These are phyloP conservation scores for Neurospora pannonica DNA, from an alignment of 495 filamentous ascomycete species.

Conservation along the genomic window DNA sequence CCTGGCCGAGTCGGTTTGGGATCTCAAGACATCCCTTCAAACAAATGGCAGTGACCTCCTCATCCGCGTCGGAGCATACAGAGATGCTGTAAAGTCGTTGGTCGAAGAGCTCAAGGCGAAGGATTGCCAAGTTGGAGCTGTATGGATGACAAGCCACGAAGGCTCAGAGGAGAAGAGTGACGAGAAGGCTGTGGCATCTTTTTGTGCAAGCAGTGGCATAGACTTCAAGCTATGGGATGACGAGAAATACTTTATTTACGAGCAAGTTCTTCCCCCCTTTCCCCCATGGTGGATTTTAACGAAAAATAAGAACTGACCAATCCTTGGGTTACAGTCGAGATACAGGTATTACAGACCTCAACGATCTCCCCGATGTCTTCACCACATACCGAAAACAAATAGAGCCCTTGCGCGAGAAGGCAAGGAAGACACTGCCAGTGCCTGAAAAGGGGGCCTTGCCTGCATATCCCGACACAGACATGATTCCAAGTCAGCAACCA, in stretches of 20 bases:
- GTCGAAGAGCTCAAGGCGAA: slow-evolving; percentile 36
- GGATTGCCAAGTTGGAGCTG: slow-evolving; percentile 39
- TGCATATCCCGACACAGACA: slow-evolving; percentile 33
- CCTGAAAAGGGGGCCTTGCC: slow-evolving; percentile 38
- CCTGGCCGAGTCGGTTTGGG: slow-evolving; percentile 57
- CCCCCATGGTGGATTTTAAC: neutral
- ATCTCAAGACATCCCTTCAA: slow-evolving; percentile 49
- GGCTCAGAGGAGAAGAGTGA: slow-evolving; percentile 55
- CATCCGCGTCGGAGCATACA: slow-evolving; percentile 50
- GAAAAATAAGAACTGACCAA: neutral
- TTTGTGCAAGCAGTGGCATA: slow-evolving; percentile 37
- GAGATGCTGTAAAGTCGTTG: slow-evolving; percentile 43
- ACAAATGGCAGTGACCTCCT: slow-evolving; percentile 47
- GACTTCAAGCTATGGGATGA: slow-evolving; percentile 54
- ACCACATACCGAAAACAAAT: slow-evolving; percentile 57
- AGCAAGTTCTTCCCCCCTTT: slow-evolving; percentile 38
- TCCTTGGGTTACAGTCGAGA: slow-evolving; percentile 39
- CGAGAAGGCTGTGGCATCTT: slow-evolving; percentile 39
- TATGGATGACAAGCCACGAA: slow-evolving; percentile 63
- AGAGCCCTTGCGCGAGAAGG: slow-evolving; percentile 53
- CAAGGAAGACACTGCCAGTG: slow-evolving; percentile 38
- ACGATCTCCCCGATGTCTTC: slow-evolving; percentile 57
- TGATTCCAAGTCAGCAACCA: slow-evolving; percentile 41
- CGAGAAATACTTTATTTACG: slow-evolving; percentile 66
- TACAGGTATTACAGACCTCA: slow-evolving; percentile 33